Evolutionary conservation across 331 rosid species (phyloP).

Genomic region (Telfairia occidentalis): DNA sequence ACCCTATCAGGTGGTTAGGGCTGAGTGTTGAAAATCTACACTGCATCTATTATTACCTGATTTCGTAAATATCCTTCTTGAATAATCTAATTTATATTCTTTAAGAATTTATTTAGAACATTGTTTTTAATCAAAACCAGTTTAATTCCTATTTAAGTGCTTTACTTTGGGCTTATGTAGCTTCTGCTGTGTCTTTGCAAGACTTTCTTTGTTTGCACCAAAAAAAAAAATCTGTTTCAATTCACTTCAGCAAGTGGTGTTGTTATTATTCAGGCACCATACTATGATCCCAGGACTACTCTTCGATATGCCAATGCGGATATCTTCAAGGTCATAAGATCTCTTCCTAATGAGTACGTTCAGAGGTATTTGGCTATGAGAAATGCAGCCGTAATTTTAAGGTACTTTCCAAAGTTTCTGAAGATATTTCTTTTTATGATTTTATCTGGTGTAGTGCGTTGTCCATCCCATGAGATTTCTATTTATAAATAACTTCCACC

Average conservation of each 20-base stretch:
- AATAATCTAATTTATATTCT: background rate
- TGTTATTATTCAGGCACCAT: slow-evolving; percentile 62
- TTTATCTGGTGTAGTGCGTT: no score
- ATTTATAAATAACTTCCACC: no score
- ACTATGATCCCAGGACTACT: slow-evolving; percentile 72
- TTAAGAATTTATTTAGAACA: background rate
- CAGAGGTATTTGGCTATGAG: slow-evolving; percentile 72
- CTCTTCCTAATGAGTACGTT: slow-evolving; percentile 79
- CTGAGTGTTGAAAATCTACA: background rate
- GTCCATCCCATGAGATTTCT: no score
- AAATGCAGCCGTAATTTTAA: slow-evolving; percentile 70
- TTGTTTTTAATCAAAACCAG: background rate
- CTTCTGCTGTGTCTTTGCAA: background rate
- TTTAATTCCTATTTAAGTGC: background rate
- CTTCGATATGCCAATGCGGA: slow-evolving; percentile 80
- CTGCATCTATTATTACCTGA: background rate
- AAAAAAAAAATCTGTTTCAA: background rate
- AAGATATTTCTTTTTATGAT: background rate
- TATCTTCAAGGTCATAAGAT: slow-evolving; percentile 60
- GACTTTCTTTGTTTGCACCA: background rate
- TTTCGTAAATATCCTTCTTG: no score
- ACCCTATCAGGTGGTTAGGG: background rate
- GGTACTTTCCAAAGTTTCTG: background rate
- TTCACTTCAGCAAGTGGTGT: background rate
- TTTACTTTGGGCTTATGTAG: background rate